Evolutionary conservation across 495 filamentous ascomycete genomes (phyloP).

Genomic region (Symbiotaphrina buchneri): DNA sequence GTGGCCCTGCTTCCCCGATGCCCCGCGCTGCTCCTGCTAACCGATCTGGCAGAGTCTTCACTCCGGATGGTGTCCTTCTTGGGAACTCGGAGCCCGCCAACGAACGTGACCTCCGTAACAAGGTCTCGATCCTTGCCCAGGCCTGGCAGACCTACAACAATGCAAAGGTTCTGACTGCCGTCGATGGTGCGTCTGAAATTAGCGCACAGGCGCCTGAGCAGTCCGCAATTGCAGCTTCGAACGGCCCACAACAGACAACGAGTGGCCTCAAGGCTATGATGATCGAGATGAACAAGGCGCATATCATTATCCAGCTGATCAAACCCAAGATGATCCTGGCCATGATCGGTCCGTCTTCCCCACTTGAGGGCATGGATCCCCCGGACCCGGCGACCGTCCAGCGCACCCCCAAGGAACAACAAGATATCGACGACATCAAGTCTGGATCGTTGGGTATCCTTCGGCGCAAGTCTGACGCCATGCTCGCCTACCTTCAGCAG

Average conservation of each 20-base stretch:
- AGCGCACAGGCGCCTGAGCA: too few relatives aligned
- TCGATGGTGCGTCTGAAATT: too few relatives aligned
- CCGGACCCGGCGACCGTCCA: background rate
- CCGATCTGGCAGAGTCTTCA: background rate
- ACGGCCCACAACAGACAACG: too few relatives aligned
- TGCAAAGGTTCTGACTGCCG: too few relatives aligned
- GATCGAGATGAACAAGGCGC: conserved; percentile 9
- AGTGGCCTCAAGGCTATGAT: too few relatives aligned
- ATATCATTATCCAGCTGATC: conserved; percentile 8
- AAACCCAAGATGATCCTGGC: conserved; percentile 8
- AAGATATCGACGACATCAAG: conserved; percentile 1
- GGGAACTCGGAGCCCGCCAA: background rate
- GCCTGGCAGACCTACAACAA: background rate
- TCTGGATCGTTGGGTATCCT: conserved; percentile 8
- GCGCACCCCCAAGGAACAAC: background rate
- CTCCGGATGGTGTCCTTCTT: background rate
- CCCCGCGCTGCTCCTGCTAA: background rate
- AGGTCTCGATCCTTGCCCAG: background rate
- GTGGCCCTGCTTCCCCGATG: background rate
- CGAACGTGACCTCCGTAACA: background rate
- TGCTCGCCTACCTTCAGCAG: conserved; percentile 12
- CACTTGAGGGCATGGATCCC: conserved; percentile 1
- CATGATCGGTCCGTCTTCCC: conserved; percentile 5
- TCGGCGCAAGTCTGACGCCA: conserved; percentile 12
- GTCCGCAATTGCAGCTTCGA: too few relatives aligned